A percentile compares a stretch with the other conserved stretches of the same genome.
phyloP scores from a whole-genome alignment of 257 asterid genomes.

The Solanum neorickii region DNA sequence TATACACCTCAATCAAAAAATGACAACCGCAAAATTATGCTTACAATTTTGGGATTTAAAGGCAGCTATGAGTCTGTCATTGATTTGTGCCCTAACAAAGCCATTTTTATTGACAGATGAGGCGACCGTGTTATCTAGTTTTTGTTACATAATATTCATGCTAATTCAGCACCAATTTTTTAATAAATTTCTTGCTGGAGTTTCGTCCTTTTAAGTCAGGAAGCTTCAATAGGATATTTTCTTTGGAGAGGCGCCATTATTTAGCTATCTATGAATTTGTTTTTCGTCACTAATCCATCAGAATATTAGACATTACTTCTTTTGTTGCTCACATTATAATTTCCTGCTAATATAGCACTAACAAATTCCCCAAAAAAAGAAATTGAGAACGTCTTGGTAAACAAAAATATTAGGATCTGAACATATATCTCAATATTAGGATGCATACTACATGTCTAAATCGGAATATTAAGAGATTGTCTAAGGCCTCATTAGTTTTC shows the following conservation, averaged over 20 bases:
- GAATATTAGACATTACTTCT: background rate
- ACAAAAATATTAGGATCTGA: too few species aligned
- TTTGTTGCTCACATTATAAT: background rate
- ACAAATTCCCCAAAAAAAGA: background rate
- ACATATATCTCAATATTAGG: background rate
- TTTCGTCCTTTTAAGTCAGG: too few species aligned
- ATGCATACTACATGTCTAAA: background rate
- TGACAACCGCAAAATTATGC: background rate
- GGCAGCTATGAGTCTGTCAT: background rate
- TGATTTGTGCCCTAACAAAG: background rate
- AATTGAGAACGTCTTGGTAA: background rate
- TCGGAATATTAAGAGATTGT: background rate
- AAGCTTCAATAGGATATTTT: background rate
- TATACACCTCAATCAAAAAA: too few species aligned
- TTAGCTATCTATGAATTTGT: too few species aligned
- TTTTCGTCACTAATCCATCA: background rate
- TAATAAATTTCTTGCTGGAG: too few species aligned
- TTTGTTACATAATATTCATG: too few species aligned
- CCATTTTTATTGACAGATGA: background rate
- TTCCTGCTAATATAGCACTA: background rate
- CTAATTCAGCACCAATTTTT: too few species aligned
- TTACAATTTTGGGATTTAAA: too few species aligned
- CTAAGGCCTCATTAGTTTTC: too few species aligned
- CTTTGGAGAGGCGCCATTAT: too few species aligned
- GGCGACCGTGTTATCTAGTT: background rate